Evolutionary conservation across 1,284 basidiomycete genomes (phyloP).

Genomic region (Microbotryum intermedium): DNA sequence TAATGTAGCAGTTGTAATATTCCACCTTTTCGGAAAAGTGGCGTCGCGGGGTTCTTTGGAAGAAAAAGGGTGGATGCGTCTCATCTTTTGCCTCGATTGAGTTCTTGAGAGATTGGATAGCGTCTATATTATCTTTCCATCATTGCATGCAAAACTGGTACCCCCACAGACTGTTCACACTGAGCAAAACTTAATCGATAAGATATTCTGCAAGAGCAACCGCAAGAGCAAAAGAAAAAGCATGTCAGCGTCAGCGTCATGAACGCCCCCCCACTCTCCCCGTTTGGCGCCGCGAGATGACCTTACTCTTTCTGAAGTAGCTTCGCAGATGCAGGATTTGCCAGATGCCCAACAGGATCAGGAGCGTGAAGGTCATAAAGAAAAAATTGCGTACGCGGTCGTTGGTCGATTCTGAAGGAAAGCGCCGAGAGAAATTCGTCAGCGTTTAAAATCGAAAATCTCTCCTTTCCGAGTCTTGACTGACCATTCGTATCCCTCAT

Average conservation of each 20-base stretch:
- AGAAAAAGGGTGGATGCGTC: too few species aligned
- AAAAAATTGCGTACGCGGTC: slow-evolving; percentile 85
- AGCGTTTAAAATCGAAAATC: background rate
- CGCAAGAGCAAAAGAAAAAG: background rate
- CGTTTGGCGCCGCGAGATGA: background rate
- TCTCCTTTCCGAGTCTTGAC: slow-evolving; percentile 37
- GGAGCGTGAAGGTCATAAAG: slow-evolving; percentile 70
- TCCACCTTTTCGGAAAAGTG: too few species aligned
- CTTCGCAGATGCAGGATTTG: slow-evolving; percentile 80
- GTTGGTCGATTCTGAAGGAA: slow-evolving; percentile 75
- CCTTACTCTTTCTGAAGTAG: slow-evolving; percentile 31
- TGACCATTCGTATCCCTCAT: slow-evolving; percentile 88
- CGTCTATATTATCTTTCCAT: too few species aligned
- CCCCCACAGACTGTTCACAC: background rate
- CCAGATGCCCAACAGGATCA: slow-evolving; percentile 82
- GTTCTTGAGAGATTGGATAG: too few species aligned
- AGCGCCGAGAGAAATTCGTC: background rate
- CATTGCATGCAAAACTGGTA: too few species aligned
- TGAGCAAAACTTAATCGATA: slow-evolving; percentile 11
- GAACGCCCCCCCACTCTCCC: background rate
- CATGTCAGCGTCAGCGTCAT: too few species aligned
- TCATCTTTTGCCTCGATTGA: too few species aligned
- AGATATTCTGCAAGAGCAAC: slow-evolving; percentile 15
- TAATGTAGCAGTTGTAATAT: too few species aligned
- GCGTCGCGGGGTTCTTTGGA: too few species aligned